phyloP scores from a whole-genome alignment of 108 stramenopile genomes.

The Hondaea fermentalgiana region DNA sequence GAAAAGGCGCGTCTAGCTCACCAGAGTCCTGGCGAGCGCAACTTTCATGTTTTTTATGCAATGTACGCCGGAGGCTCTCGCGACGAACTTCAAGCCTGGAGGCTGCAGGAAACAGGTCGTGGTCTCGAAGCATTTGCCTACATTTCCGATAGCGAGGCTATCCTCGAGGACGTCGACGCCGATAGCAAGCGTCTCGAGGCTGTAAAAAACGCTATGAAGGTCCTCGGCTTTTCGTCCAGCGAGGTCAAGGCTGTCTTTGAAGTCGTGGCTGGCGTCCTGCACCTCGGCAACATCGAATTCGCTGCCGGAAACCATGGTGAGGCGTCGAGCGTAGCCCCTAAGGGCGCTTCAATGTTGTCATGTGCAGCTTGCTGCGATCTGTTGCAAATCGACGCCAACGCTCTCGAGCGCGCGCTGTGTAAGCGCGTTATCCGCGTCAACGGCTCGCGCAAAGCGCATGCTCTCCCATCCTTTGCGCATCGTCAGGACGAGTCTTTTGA shows the following conservation, averaged over 20 bases:
- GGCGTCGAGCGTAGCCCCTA: background rate
- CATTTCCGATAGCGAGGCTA: background rate
- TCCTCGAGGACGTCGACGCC: background rate
- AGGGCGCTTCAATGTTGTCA: background rate
- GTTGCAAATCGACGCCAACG: background rate
- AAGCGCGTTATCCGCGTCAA: conserved; percentile 3
- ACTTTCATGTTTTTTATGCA: conserved; percentile 22
- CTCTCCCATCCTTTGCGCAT: background rate
- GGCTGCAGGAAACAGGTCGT: background rate
- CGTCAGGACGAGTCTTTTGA: background rate
- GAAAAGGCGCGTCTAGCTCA: conserved; percentile 3
- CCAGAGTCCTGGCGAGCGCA: conserved; percentile 15
- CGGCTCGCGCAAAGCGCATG: background rate
- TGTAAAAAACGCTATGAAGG: background rate
- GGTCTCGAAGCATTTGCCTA: background rate
- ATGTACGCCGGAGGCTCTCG: background rate
- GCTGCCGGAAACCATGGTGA: background rate
- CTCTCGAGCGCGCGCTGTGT: background rate
- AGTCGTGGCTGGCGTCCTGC: conserved; percentile 26
- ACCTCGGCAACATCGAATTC: conserved; percentile 34
- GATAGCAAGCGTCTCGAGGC: background rate
- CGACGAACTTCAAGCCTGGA: background rate
- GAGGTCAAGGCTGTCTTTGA: background rate
- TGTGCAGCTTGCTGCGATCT: background rate
- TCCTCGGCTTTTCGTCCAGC: background rate